phyloP scores from a whole-genome alignment of 2,329 filamentous ascomycete genomes.

The Sphaerulina vaccinii region DNA sequence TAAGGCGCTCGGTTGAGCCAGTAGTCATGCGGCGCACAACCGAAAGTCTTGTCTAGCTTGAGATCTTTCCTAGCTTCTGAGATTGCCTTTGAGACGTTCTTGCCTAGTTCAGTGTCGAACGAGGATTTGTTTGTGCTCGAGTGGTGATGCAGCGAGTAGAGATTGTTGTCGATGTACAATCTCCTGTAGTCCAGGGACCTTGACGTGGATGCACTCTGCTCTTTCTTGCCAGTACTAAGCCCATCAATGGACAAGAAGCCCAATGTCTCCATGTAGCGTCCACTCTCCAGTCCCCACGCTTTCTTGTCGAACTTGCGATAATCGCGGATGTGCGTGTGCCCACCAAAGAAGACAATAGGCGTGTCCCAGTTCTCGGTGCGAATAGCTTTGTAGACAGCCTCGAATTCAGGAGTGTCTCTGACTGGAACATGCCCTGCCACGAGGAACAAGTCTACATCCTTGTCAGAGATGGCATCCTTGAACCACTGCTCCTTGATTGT shows the following conservation, averaged over 20 bases:
- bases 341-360: slow-evolving; percentile 88
- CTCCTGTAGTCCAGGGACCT: slow-evolving; percentile 63
- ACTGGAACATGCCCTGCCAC: slow-evolving; percentile 84
- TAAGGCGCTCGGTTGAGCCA: slow-evolving; percentile 82
- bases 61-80: slow-evolving; percentile 66
- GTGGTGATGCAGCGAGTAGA: slow-evolving; percentile 80
- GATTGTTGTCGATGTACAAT: slow-evolving; percentile 90
- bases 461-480: slow-evolving; percentile 73
- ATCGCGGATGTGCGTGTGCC: slow-evolving; percentile 86
- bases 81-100: slow-evolving; percentile 70
- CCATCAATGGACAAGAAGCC: slow-evolving; percentile 88
- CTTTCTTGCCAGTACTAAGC: slow-evolving; percentile 44
- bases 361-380: slow-evolving; percentile 73
- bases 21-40: slow-evolving; percentile 77
- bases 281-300: slow-evolving; percentile 78
- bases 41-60: slow-evolving; percentile 69
- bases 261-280: slow-evolving; percentile 91
- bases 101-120: slow-evolving; percentile 74
- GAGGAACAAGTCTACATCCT: slow-evolving; percentile 79
- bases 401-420: slow-evolving; percentile 71
- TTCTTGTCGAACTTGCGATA: slow-evolving; percentile 75
- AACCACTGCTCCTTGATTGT: slow-evolving; percentile 88
- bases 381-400: slow-evolving; percentile 74
- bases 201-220: slow-evolving; percentile 36
- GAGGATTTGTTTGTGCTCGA: slow-evolving; percentile 67